Conservation (phyloP, 345 rosid genomes). For the Trapa bicornis region DNA sequence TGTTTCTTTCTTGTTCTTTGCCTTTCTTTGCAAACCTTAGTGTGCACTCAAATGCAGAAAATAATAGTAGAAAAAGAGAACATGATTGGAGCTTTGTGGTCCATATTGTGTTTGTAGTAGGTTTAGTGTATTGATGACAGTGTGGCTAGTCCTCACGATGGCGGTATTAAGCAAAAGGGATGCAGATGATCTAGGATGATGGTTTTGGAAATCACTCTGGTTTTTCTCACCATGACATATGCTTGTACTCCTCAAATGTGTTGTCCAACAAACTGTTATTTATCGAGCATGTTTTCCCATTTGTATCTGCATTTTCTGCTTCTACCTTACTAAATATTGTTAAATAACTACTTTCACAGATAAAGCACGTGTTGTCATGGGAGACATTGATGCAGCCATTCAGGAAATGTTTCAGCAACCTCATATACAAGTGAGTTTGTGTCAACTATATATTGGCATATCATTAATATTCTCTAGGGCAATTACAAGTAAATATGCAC, state of each 20-base stretch:
- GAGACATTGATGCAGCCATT: constrained; percentile 80
- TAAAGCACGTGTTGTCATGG: constrained; percentile 53
- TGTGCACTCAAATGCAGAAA: neutral
- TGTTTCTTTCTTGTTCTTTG: neutral
- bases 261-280: neutral
- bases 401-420: constrained; percentile 99
- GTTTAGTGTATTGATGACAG: neutral
- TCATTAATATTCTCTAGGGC: neutral
- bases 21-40: neutral
- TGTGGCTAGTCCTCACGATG: neutral
- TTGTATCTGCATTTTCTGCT: neutral
- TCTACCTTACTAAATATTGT: constrained; percentile 9
- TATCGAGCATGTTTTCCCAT: neutral
- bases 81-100: neutral
- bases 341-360: constrained; percentile 22
- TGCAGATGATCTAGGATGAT: neutral
- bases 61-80: neutral
- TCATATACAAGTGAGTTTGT: constrained; percentile 70
- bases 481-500: neutral
- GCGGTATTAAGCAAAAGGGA: neutral
- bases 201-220: neutral
- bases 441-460: neutral
- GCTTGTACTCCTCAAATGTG: neutral
- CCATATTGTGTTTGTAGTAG: neutral
- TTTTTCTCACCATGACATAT: neutral